Evolutionary conservation across 371 early-diverging fungal genomes (phyloP).

Genomic region (Polyrhizophydium stewartii): DNA sequence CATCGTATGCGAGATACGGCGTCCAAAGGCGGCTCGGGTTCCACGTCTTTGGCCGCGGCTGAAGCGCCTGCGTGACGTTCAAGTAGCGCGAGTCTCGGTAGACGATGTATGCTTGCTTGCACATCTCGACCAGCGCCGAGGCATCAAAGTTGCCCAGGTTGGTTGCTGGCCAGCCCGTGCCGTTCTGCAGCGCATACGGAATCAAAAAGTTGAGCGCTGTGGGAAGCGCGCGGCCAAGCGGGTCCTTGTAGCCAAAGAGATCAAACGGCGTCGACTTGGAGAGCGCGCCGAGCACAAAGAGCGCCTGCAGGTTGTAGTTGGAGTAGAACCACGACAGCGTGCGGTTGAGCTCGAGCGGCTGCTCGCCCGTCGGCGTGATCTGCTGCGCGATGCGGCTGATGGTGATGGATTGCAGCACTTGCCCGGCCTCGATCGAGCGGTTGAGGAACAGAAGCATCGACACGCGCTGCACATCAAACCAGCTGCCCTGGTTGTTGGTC

Average conservation of each 20-base stretch:
- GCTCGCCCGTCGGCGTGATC: conserved; percentile 28
- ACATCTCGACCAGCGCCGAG: conserved; percentile 29
- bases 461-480: conserved; percentile 44
- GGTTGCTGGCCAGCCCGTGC: conserved; percentile 35
- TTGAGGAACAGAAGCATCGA: conserved; percentile 39
- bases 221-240: conserved; percentile 26
- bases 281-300: conserved; percentile 36
- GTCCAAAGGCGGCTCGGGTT: conserved; percentile 14
- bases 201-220: conserved; percentile 49
- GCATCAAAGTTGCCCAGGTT: conserved; percentile 30
- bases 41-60: conserved; percentile 8
- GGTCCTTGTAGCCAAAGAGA: conserved; percentile 32
- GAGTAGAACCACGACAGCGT: conserved; percentile 41
- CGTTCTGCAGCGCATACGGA: conserved; percentile 35
- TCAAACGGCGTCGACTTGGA: conserved; percentile 25
- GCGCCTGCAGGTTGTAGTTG: conserved; percentile 36
- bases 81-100: conserved; percentile 27
- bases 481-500: conserved; percentile 50
- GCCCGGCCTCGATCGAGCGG: conserved; percentile 20
- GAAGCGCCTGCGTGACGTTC: not conserved
- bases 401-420: conserved; percentile 21
- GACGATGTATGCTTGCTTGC: conserved; percentile 40
- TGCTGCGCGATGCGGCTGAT: conserved; percentile 30
- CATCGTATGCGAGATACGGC: conserved; percentile 12
- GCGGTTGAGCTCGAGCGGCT: conserved; percentile 33